Percentiles rank a stretch among this genome's conserved stretches.
These are phyloP conservation scores for Penicillium atrosanguineum DNA, from an alignment of 495 filamentous ascomycete genomes.

Conservation along the genomic window DNA sequence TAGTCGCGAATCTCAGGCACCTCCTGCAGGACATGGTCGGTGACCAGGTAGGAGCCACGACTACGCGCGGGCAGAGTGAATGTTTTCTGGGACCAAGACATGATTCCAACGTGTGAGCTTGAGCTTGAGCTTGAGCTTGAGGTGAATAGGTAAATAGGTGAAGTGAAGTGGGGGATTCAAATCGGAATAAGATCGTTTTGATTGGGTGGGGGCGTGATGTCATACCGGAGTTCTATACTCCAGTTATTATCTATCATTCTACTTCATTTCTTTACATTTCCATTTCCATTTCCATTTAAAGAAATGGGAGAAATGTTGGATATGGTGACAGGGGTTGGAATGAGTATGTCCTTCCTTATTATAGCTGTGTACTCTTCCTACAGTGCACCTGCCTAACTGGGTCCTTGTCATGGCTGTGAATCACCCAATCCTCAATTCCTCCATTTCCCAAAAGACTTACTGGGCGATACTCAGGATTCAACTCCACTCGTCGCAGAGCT, in stretches of 20 bases:
- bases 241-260: not conserved
- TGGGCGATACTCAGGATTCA: constrained; percentile 58
- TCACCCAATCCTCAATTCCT: too few relatives aligned
- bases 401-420: too few relatives aligned
- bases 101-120: too few relatives aligned
- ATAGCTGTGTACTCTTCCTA: too few relatives aligned
- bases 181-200: constrained; percentile 14
- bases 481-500: constrained; percentile 62
- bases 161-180: not conserved
- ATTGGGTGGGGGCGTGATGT: constrained; percentile 23
- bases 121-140: too few relatives aligned
- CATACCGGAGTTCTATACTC: constrained; percentile 5
- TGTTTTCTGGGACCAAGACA: constrained; percentile 78
- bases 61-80: constrained; percentile 69
- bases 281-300: too few relatives aligned
- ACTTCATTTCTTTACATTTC: too few relatives aligned
- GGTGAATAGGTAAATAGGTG: not conserved
- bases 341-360: too few relatives aligned
- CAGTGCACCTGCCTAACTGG: too few relatives aligned
- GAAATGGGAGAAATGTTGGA: too few relatives aligned
- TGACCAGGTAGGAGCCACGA: constrained; percentile 89
- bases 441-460: constrained; percentile 22
- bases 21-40: constrained; percentile 60
- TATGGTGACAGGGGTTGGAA: too few relatives aligned
- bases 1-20: constrained; percentile 76